A percentile compares a stretch with the other conserved stretches of the same genome.
phyloP scores from a whole-genome alignment of 495 filamentous ascomycete species.

The Usnea hakonensis region DNA sequence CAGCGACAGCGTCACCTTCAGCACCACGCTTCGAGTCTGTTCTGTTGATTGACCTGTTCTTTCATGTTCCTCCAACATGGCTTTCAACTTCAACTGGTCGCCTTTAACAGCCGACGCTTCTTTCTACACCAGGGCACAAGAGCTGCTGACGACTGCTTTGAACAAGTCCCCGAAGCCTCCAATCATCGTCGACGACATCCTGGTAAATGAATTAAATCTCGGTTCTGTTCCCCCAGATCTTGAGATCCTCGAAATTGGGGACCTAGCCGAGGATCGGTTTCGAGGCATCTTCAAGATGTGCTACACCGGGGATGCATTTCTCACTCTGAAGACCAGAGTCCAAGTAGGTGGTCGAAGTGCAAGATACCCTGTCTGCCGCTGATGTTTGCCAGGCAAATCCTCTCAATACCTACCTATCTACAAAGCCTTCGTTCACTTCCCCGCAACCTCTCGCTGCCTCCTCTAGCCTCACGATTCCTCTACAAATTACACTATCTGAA shows the following conservation, averaged over 20 bases:
- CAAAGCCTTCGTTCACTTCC: slow-evolving; percentile 84
- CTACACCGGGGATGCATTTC: slow-evolving; percentile 87
- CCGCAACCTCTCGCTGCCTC: slow-evolving; percentile 88
- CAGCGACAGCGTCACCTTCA: neutral
- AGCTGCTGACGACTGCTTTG: slow-evolving; percentile 86
- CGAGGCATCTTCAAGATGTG: slow-evolving; percentile 98
- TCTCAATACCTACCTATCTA: slow-evolving; percentile 87
- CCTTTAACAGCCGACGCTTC: slow-evolving; percentile 86
- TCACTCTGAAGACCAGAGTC: slow-evolving; percentile 89
- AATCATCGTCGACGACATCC: slow-evolving; percentile 98
- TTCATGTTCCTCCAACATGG: slow-evolving; percentile 48
- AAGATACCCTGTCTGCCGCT: neutral
- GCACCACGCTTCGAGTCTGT: neutral
- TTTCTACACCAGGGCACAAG: slow-evolving; percentile 84
- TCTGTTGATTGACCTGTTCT: neutral
- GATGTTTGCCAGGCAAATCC: slow-evolving; percentile 64
- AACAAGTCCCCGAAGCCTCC: slow-evolving; percentile 98
- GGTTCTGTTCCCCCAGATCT: slow-evolving; percentile 85
- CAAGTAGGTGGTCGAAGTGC: slow-evolving; percentile 48
- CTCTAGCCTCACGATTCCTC: slow-evolving; percentile 87
- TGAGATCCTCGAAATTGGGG: slow-evolving; percentile 94
- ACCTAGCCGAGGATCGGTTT: slow-evolving; percentile 93
- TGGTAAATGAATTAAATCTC: slow-evolving; percentile 95
- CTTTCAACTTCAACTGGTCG: slow-evolving; percentile 99
- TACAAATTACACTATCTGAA: slow-evolving; percentile 93